These are phyloP conservation scores for Herpetomonas tarakana DNA, from an alignment of 208 protist species.

Conservation along the genomic window DNA sequence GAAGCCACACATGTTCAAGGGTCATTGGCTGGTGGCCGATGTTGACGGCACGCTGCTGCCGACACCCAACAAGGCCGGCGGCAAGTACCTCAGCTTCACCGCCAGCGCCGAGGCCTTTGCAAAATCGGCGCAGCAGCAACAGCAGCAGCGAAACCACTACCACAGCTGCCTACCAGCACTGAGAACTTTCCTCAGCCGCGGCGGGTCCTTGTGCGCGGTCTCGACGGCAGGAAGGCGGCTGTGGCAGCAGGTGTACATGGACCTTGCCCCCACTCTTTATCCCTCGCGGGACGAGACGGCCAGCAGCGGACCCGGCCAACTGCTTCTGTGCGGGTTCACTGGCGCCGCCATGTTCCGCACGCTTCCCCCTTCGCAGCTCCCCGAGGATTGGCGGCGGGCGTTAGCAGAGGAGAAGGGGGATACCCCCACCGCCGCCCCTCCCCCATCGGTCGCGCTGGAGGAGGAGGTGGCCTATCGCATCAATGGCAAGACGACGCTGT, in stretches of 20 bases:
- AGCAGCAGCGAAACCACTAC: conserved; percentile 13
- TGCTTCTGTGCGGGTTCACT: conserved; percentile 64
- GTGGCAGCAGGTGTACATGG: conserved; percentile 50
- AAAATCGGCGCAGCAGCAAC: not conserved
- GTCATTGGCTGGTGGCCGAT: conserved; percentile 58
- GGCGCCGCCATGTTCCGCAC: conserved; percentile 48
- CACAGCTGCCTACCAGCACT: conserved; percentile 40
- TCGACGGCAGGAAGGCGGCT: conserved; percentile 49
- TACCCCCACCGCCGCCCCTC: conserved; percentile 9
- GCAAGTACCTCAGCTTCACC: conserved; percentile 39
- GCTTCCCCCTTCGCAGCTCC: not conserved
- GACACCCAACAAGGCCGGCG: conserved; percentile 39
- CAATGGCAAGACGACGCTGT: conserved; percentile 18
- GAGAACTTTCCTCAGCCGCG: conserved; percentile 20
- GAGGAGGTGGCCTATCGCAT: conserved; percentile 41
- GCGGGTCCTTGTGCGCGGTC: conserved; percentile 48
- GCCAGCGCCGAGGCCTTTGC: conserved; percentile 18
- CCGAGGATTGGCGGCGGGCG: conserved; percentile 21
- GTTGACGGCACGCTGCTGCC: conserved; percentile 63
- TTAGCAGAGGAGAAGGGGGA: not conserved
- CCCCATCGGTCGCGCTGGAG: conserved; percentile 29
- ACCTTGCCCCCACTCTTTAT: conserved; percentile 38
- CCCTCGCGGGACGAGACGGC: not conserved
- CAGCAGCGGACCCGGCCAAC: conserved; percentile 10
- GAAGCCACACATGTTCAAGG: conserved; percentile 24